Evolutionary conservation across 805 yeast genomes (phyloP).

Genomic region (Starmerella apis): DNA sequence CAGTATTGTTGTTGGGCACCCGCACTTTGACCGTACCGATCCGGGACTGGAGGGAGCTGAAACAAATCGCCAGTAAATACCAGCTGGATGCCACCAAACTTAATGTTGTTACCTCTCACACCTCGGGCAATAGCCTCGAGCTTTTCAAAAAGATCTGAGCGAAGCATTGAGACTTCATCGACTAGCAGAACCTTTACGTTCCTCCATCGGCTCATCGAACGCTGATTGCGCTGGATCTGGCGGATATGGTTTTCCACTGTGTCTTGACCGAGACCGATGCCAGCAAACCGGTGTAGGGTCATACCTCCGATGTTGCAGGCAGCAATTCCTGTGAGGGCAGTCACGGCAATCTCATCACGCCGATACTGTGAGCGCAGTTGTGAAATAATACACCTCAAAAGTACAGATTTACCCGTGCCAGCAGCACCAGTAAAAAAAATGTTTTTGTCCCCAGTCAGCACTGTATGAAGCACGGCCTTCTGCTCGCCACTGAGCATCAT

Average conservation of each 20-base stretch:
- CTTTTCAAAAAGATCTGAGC: slow-evolving; percentile 64
- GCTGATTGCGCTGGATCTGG: slow-evolving; percentile 40
- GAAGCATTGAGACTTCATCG: slow-evolving; percentile 94
- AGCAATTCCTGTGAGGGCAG: slow-evolving; percentile 95
- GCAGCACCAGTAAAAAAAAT: slow-evolving; percentile 95
- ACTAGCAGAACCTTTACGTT: slow-evolving; percentile 60
- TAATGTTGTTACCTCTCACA: slow-evolving; percentile 40
- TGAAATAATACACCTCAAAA: slow-evolving; percentile 58
- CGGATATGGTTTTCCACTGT: slow-evolving; percentile 38
- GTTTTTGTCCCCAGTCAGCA: slow-evolving; percentile 46
- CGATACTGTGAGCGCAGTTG: slow-evolving; percentile 40
- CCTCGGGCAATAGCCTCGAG: slow-evolving; percentile 57
- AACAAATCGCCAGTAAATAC: slow-evolving; percentile 91
- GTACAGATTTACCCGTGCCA: slow-evolving; percentile 93
- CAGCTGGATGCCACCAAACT: slow-evolving; percentile 92
- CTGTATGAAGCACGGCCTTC: slow-evolving; percentile 49
- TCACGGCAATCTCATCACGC: slow-evolving; percentile 41
- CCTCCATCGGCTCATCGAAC: slow-evolving; percentile 49
- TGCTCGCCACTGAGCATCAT: slow-evolving; percentile 39
- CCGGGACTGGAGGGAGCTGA: slow-evolving; percentile 83
- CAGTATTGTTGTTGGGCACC: slow-evolving; percentile 42
- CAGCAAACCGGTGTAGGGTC: slow-evolving; percentile 76
- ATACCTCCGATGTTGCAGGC: slow-evolving; percentile 89
- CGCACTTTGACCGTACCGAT: slow-evolving; percentile 10
- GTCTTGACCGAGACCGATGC: slow-evolving; percentile 69